phyloP scores from a whole-genome alignment of 129 eudicot species.

The Flaveria brownii region DNA sequence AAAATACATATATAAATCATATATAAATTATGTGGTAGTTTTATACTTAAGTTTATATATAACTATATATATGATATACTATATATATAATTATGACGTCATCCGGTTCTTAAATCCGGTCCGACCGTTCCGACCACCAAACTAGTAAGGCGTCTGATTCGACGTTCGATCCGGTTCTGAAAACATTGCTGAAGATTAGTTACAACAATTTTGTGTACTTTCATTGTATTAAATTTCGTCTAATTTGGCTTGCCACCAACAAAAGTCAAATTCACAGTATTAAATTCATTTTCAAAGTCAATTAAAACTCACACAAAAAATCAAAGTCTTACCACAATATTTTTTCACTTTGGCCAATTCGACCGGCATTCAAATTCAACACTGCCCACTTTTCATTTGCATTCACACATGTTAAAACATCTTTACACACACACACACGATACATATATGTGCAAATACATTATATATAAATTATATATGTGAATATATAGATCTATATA shows the following conservation, averaged over 20 bases:
- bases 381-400: slow-evolving; percentile 6
- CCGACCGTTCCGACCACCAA: too few species aligned
- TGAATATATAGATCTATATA: background rate
- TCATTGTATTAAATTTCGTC: too few species aligned
- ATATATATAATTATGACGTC: too few species aligned
- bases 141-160: too few species aligned
- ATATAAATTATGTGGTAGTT: too few species aligned
- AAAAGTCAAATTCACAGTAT: slow-evolving; percentile 24
- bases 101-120: too few species aligned
- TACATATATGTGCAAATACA: background rate
- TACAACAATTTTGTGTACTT: background rate
- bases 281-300: slow-evolving; percentile 34
- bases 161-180: too few species aligned
- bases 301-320: slow-evolving; percentile 19
- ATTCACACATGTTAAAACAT: background rate
- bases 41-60: too few species aligned
- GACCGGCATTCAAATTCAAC: slow-evolving; percentile 33
- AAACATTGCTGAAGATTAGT: background rate
- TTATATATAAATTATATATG: background rate
- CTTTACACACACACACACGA: background rate
- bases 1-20: too few species aligned
- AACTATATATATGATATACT: too few species aligned
- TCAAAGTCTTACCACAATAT: slow-evolving; percentile 27
- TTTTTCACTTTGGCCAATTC: slow-evolving; percentile 16
- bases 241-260: slow-evolving; percentile 29